These are phyloP conservation scores for Ruellia speciosa DNA, from an alignment of 305 asterid genomes.

Conservation along the genomic window DNA sequence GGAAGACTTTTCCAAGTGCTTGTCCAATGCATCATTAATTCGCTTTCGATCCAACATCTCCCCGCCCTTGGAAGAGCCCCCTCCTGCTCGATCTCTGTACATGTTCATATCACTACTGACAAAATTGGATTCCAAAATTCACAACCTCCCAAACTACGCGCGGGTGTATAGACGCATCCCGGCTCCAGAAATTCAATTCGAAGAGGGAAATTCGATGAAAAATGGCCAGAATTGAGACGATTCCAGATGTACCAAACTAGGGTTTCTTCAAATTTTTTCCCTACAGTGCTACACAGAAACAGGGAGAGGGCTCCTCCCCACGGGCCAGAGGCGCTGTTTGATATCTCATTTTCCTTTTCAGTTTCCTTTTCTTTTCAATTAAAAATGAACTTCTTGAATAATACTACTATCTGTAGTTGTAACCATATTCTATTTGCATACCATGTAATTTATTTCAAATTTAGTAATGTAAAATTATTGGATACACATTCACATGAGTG, in stretches of 20 bases:
- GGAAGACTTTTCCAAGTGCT: constrained; percentile 72
- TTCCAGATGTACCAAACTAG: background rate
- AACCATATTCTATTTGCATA: too few relatives aligned
- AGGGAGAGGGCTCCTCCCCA: background rate
- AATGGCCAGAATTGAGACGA: constrained; percentile 17
- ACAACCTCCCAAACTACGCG: background rate
- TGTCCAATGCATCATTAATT: constrained; percentile 73
- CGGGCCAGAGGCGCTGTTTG: background rate
- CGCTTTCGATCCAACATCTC: constrained; percentile 82
- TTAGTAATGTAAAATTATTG: too few relatives aligned
- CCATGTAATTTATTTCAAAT: too few relatives aligned
- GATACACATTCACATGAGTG: too few relatives aligned
- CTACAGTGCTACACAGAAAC: constrained; percentile 33
- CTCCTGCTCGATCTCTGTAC: constrained; percentile 65
- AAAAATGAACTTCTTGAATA: too few relatives aligned
- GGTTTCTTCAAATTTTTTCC: too few relatives aligned
- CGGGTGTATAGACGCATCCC: background rate
- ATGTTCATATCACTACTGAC: constrained; percentile 18
- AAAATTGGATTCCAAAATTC: background rate
- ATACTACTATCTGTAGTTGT: too few relatives aligned
- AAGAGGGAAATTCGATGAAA: constrained; percentile 1
- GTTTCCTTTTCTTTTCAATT: background rate
- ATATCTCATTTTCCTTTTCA: background rate
- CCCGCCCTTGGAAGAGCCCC: constrained; percentile 69
- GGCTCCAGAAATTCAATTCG: constrained; percentile 6